These are phyloP conservation scores for Gyrodon lividus DNA, from an alignment of 768 basidiomycete species.

Conservation along the genomic window DNA sequence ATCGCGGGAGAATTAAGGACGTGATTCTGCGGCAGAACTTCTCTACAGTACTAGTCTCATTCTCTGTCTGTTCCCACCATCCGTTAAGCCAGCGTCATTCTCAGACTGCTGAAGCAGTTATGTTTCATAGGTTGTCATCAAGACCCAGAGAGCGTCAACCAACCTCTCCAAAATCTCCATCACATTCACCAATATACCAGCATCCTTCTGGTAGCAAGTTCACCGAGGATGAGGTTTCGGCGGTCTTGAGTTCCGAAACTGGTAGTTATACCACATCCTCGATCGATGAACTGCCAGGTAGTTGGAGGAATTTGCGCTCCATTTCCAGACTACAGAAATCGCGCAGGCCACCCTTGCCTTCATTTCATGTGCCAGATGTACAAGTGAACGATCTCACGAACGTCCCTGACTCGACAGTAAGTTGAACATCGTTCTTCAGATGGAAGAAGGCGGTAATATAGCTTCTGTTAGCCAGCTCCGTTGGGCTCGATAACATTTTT, in stretches of 20 bases:
- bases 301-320: conserved; percentile 6
- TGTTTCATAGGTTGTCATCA: conserved; percentile 13
- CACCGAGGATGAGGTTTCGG: conserved; percentile 24
- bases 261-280: conserved; percentile 20
- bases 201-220: conserved; percentile 29
- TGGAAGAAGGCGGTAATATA: conserved; percentile 5
- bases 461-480: conserved; percentile 1
- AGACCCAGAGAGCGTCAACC: conserved; percentile 9
- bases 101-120: conserved; percentile 1
- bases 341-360: conserved; percentile 6
- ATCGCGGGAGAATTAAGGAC: neutral
- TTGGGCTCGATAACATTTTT: conserved; percentile 21
- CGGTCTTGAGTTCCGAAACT: conserved; percentile 24
- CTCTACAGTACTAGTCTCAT: neutral
- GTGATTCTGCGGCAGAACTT: neutral
- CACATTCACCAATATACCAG: conserved; percentile 19
- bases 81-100: neutral
- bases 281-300: neutral
- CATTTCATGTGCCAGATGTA: neutral
- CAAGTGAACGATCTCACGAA: neutral
- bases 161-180: conserved; percentile 13
- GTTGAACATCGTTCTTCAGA: neutral
- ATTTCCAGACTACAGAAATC: conserved; percentile 20
- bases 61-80: neutral
- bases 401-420: conserved; percentile 17